These are phyloP conservation scores for Logfia minima DNA, from an alignment of 129 eudicot genomes.

Conservation along the genomic window DNA sequence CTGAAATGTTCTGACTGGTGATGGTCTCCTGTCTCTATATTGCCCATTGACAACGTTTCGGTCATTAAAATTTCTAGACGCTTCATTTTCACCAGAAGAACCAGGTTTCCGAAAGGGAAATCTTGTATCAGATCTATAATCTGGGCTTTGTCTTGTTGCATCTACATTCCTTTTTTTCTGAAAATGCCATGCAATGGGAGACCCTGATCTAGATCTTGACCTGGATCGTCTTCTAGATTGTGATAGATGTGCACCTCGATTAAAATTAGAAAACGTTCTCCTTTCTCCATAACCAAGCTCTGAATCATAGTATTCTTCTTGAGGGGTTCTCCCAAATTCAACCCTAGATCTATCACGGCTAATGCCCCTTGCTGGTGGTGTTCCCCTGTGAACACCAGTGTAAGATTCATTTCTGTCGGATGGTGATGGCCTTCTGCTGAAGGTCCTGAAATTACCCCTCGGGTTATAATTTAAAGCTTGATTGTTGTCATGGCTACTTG, in stretches of 20 bases:
- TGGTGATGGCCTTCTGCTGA: slow-evolving; percentile 44
- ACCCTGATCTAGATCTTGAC: slow-evolving; percentile 71
- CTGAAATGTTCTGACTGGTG: slow-evolving; percentile 46
- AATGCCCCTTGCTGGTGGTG: slow-evolving; percentile 34
- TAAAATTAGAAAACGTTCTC: slow-evolving; percentile 45
- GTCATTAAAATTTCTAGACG: slow-evolving; percentile 48
- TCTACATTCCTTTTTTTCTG: slow-evolving; percentile 43
- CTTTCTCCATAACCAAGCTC: slow-evolving; percentile 40
- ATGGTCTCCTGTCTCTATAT: slow-evolving; percentile 56
- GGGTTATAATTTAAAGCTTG: slow-evolving; percentile 39
- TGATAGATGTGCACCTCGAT: slow-evolving; percentile 40
- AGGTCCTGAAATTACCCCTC: slow-evolving; percentile 39
- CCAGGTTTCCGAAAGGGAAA: slow-evolving; percentile 33
- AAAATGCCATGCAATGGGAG: slow-evolving; percentile 63
- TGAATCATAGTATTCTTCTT: slow-evolving; percentile 50
- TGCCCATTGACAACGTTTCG: slow-evolving; percentile 36
- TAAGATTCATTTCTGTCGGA: slow-evolving; percentile 51
- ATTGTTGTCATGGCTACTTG: slow-evolving; percentile 33
- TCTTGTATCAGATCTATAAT: slow-evolving; percentile 53
- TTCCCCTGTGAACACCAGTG: slow-evolving; percentile 37
- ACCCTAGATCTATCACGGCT: slow-evolving; percentile 47
- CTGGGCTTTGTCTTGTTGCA: slow-evolving; percentile 49
- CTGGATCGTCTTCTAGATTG: slow-evolving; percentile 50
- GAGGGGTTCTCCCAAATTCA: slow-evolving; percentile 50
- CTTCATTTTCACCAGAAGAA: slow-evolving; percentile 43